phyloP scores from a whole-genome alignment of 1,139 yeast genomes.

The Pichia norvegensis region DNA sequence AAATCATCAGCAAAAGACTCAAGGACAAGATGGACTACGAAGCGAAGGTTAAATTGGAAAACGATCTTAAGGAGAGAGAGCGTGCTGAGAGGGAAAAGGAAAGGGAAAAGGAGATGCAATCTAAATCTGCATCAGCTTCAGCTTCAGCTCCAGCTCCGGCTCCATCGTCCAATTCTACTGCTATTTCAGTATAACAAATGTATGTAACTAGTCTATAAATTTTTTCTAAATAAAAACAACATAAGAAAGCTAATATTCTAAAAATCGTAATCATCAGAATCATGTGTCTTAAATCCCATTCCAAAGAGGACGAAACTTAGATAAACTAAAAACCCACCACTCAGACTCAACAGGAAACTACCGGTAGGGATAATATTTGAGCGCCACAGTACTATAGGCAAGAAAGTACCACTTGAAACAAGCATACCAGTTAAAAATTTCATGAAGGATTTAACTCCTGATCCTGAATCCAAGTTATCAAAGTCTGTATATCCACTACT shows the following conservation, averaged over 20 bases:
- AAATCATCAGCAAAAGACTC: constrained; percentile 23
- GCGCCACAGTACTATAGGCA: constrained; percentile 61
- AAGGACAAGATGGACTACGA: constrained; percentile 15
- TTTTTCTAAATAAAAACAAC: constrained; percentile 6
- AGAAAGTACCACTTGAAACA: constrained; percentile 59
- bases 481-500: constrained; percentile 30
- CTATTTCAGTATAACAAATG: constrained; percentile 1
- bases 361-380: constrained; percentile 47
- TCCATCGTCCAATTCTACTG: not conserved
- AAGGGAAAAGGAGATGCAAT: not conserved
- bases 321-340: constrained; percentile 69
- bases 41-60: constrained; percentile 9
- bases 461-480: constrained; percentile 33
- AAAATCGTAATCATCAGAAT: constrained; percentile 34
- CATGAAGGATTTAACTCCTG: constrained; percentile 30
- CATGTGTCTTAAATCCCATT: constrained; percentile 57
- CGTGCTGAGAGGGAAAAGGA: not conserved
- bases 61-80: constrained; percentile 1
- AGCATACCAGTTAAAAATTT: constrained; percentile 58
- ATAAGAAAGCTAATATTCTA: constrained; percentile 3
- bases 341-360: constrained; percentile 56
- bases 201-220: not conserved
- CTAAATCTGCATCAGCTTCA: not conserved
- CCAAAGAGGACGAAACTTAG: constrained; percentile 60
- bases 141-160: not conserved